Evolutionary conservation across 176 grass and related monocot genomes (phyloP).

Genomic region (Pontederia crassipes): DNA sequence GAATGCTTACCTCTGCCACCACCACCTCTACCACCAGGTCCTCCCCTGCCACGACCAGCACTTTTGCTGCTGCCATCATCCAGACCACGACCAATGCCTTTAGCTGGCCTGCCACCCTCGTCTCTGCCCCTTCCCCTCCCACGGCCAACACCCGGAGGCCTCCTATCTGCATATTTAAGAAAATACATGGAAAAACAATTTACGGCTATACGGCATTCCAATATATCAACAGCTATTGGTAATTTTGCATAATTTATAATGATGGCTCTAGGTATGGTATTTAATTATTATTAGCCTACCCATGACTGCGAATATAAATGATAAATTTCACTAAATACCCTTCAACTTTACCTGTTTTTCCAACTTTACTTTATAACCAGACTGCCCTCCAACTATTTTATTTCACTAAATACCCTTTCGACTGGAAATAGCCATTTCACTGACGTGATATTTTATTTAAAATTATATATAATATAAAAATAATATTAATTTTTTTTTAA

Average conservation of each 20-base stretch:
- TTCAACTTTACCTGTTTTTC: no score
- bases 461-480: no score
- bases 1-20: slow-evolving; percentile 47
- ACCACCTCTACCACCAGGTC: slow-evolving; percentile 42
- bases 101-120: slow-evolving; percentile 38
- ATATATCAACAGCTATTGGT: not conserved
- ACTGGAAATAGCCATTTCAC: no score
- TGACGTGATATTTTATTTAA: no score
- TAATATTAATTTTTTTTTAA: no score
- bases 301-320: no score
- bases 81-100: slow-evolving; percentile 67
- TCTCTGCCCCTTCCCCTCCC: slow-evolving; percentile 78
- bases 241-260: not conserved
- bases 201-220: not conserved
- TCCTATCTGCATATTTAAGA: slow-evolving; percentile 65
- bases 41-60: slow-evolving; percentile 49
- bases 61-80: slow-evolving; percentile 65
- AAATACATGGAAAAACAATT: not conserved
- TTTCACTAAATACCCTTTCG: no score
- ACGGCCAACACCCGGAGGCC: slow-evolving; percentile 80
- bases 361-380: no score
- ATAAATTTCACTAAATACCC: no score
- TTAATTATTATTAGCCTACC: no score
- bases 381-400: no score
- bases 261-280: not conserved